phyloP scores from a whole-genome alignment of 202 grass and related monocot genomes.

The Panicum hallii region DNA sequence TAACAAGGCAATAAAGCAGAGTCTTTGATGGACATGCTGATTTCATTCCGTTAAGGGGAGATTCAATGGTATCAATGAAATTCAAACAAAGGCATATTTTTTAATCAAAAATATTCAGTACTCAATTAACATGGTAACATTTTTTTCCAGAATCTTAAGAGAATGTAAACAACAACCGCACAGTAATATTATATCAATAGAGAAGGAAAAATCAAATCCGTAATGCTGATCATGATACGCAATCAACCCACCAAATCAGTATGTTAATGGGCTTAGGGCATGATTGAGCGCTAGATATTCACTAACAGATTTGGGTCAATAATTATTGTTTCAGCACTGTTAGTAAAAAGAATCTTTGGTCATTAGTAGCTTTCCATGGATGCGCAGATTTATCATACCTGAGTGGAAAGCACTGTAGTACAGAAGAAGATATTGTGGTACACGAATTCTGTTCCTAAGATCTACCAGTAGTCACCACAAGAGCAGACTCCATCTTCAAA shows the following conservation, averaged over 20 bases:
- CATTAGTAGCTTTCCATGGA: slow-evolving; percentile 20
- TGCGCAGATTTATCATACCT: slow-evolving; percentile 53
- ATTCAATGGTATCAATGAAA: slow-evolving; percentile 22
- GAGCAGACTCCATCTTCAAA: slow-evolving; percentile 74
- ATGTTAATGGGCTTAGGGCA: background rate
- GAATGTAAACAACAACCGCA: background rate
- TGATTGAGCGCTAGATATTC: slow-evolving; percentile 4
- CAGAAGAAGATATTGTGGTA: slow-evolving; percentile 33
- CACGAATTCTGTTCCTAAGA: slow-evolving; percentile 28
- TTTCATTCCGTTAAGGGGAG: slow-evolving; percentile 14
- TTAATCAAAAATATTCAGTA: slow-evolving; percentile 2
- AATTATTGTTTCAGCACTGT: background rate
- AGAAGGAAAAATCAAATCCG: background rate
- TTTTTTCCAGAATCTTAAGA: background rate
- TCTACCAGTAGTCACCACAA: slow-evolving; percentile 74
- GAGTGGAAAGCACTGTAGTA: slow-evolving; percentile 16
- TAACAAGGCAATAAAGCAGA: background rate
- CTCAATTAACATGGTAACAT: background rate
- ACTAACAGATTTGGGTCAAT: background rate
- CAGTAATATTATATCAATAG: background rate
- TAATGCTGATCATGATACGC: slow-evolving; percentile 24
- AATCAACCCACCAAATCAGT: background rate
- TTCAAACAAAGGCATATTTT: slow-evolving; percentile 2
- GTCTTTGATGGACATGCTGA: slow-evolving; percentile 16
- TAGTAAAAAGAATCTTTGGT: slow-evolving; percentile 27